Conservation (phyloP, 129 eudicot genomes). For the sunflower (Helianthus annuus) region HanXRQr2.0-SUNRISE NC_035441.2:163975603-163976102, state of each 20-base stretch:
- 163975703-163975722: conserved; percentile 48
- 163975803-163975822: conserved; percentile 58
- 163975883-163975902: conserved; percentile 69
- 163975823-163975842: conserved; percentile 64
- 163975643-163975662: conserved; percentile 67
- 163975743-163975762: conserved; percentile 34
- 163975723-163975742: conserved; percentile 36
- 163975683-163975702: conserved; percentile 53
- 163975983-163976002: conserved; percentile 27
- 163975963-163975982: conserved; percentile 20
- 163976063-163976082: conserved; percentile 46
- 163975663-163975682: conserved; percentile 64
- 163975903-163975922: conserved; percentile 47
- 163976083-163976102: conserved; percentile 77
- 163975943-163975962: conserved; percentile 18
- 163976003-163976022: conserved; percentile 48
- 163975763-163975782: conserved; percentile 68
- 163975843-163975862: conserved; percentile 48
- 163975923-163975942: conserved; percentile 24
- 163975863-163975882: conserved; percentile 31
- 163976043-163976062: conserved; percentile 61
- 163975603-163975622: conserved; percentile 50
- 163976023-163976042: conserved; percentile 46
- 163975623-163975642: conserved; percentile 31
- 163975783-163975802: conserved; percentile 47